Evolutionary conservation across 176 grass and related monocot genomes (phyloP).

Genomic region (Puccinellia tenuiflora): DNA sequence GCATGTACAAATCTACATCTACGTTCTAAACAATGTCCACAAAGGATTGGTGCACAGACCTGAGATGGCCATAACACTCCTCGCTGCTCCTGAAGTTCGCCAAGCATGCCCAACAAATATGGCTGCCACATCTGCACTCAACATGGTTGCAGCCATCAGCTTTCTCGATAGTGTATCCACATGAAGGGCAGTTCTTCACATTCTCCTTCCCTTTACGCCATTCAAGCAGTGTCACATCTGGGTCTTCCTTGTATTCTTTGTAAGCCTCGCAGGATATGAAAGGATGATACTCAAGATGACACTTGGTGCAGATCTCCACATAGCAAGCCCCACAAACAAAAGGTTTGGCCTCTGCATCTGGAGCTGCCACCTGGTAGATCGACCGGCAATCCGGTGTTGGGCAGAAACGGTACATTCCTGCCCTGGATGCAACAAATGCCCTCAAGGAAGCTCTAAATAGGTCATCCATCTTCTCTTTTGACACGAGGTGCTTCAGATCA

Average conservation of each 20-base stretch:
- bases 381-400: slow-evolving; percentile 62
- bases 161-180: slow-evolving; percentile 82
- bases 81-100: slow-evolving; percentile 56
- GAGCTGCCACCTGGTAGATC: slow-evolving; percentile 48
- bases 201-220: slow-evolving; percentile 81
- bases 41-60: slow-evolving; percentile 48
- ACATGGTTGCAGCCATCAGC: slow-evolving; percentile 82
- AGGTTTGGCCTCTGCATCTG: slow-evolving; percentile 29
- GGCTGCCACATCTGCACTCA: slow-evolving; percentile 63
- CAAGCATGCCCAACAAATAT: slow-evolving; percentile 87
- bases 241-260: slow-evolving; percentile 78
- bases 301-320: slow-evolving; percentile 82
- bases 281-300: slow-evolving; percentile 78
- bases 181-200: slow-evolving; percentile 62
- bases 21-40: slow-evolving; percentile 17
- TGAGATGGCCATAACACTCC: slow-evolving; percentile 70
- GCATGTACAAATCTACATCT: slow-evolving; percentile 40
- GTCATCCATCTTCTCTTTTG: slow-evolving; percentile 55
- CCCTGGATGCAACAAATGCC: slow-evolving; percentile 54
- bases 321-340: slow-evolving; percentile 75
- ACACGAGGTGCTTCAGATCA: slow-evolving; percentile 61
- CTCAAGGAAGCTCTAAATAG: slow-evolving; percentile 73
- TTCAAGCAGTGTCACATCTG: slow-evolving; percentile 49
- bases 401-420: slow-evolving; percentile 66
- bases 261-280: slow-evolving; percentile 71